Conservation (phyloP, 2,329 filamentous ascomycete species). For the Aspergillus sp. region DNA sequence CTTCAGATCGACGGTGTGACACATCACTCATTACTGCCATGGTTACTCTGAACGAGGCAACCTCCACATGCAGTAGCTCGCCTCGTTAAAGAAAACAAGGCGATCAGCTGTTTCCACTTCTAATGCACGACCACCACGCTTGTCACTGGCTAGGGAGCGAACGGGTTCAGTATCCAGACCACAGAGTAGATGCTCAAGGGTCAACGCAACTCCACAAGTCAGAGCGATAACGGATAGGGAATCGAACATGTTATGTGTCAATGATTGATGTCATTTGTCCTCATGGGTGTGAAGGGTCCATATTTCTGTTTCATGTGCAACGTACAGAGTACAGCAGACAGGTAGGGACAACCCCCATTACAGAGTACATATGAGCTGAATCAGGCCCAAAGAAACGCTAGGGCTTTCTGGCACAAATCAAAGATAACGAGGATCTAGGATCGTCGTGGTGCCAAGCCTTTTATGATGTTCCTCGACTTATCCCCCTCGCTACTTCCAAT, state of each 20-base stretch:
- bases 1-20: constrained; percentile 6
- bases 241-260: constrained; percentile 2
- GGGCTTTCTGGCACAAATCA: too few relatives aligned
- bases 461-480: too few relatives aligned
- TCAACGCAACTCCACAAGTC: background rate
- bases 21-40: constrained; percentile 8
- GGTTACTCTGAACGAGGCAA: constrained; percentile 10
- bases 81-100: constrained; percentile 3
- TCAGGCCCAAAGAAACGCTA: too few relatives aligned
- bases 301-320: too few relatives aligned
- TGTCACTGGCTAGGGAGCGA: constrained; percentile 1
- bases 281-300: background rate
- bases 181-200: background rate
- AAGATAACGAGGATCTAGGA: too few relatives aligned
- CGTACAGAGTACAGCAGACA: too few relatives aligned
- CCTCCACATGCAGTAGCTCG: constrained; percentile 12
- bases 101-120: constrained; percentile 8
- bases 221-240: background rate
- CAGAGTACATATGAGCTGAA: too few relatives aligned
- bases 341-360: too few relatives aligned
- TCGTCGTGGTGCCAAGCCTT: too few relatives aligned
- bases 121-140: constrained; percentile 12
- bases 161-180: too few relatives aligned
- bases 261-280: constrained; percentile 3
- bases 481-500: too few relatives aligned